Conservation (phyloP, 2,329 filamentous ascomycete genomes). For the Fusarium ambrosium region DNA sequence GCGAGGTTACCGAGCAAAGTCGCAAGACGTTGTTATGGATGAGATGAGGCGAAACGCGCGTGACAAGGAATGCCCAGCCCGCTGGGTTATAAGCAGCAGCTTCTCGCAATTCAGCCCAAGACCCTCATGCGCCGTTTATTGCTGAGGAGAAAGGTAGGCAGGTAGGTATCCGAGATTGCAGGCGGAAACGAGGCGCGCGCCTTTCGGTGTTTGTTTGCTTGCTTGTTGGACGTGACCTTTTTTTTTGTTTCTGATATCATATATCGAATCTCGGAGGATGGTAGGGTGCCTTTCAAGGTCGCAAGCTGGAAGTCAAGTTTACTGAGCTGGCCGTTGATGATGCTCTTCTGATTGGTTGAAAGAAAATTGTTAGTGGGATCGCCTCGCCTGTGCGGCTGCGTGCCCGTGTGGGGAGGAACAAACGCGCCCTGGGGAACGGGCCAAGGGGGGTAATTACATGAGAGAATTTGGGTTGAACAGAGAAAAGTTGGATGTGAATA, state of each 20-base stretch:
- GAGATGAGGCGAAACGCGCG: conserved; percentile 36
- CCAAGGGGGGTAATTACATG: not conserved
- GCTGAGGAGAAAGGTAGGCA: not conserved
- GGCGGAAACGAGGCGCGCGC: not conserved
- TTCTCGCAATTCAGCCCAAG: conserved; percentile 12
- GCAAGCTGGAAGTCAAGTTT: conserved; percentile 11
- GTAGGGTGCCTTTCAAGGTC: conserved; percentile 27
- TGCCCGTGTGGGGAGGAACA: conserved; percentile 1
- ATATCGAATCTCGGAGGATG: conserved; percentile 13
- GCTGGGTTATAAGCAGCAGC: conserved; percentile 30
- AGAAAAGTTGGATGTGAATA: not conserved
- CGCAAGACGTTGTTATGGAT: conserved; percentile 37
- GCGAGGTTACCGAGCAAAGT: conserved; percentile 25
- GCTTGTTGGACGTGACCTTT: conserved; percentile 7
- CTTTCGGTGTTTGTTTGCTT: conserved; percentile 18
- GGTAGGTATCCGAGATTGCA: not conserved
- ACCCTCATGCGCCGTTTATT: conserved; percentile 27
- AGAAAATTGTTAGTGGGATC: conserved; percentile 39
- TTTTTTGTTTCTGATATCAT: conserved; percentile 19
- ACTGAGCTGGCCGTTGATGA: conserved; percentile 19
- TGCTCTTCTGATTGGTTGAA: conserved; percentile 22
- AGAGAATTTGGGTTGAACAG: not conserved
- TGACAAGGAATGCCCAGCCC: conserved; percentile 39
- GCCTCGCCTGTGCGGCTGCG: conserved; percentile 19
- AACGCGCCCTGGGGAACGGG: conserved; percentile 30